Evolutionary conservation across 2,329 filamentous ascomycete species (phyloP).

Genomic region (Fusarium illudens): DNA sequence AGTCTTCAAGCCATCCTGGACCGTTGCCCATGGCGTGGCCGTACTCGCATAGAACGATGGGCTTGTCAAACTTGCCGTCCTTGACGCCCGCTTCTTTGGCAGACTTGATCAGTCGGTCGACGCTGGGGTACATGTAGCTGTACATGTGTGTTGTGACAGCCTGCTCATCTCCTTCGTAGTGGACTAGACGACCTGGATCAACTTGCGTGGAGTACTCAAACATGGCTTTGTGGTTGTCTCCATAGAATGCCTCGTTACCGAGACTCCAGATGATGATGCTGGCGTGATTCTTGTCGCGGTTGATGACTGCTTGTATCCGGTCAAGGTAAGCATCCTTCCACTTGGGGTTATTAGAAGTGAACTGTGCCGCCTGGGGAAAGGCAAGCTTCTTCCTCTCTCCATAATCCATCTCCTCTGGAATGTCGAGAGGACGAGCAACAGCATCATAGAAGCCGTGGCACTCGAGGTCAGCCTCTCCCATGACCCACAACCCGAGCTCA

Average conservation of each 20-base stretch:
- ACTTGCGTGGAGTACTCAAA: conserved; percentile 65
- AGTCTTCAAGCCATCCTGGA: conserved; percentile 74
- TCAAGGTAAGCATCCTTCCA: conserved; percentile 74
- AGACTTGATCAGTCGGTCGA: conserved; percentile 60
- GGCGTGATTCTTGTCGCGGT: conserved; percentile 75
- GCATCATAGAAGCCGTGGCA: conserved; percentile 64
- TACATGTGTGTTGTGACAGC: conserved; percentile 71
- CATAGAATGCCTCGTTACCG: conserved; percentile 78
- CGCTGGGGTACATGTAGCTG: conserved; percentile 71
- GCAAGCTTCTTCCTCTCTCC: conserved; percentile 67
- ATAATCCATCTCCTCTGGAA: conserved; percentile 65
- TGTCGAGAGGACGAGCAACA: conserved; percentile 58
- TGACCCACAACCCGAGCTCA: conserved; percentile 71
- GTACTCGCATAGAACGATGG: conserved; percentile 67
- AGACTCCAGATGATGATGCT: conserved; percentile 78
- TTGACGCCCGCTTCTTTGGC: conserved; percentile 53
- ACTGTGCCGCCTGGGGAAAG: conserved; percentile 63
- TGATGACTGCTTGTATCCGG: conserved; percentile 69
- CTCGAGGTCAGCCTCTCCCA: conserved; percentile 61
- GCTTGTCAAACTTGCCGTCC: conserved; percentile 61
- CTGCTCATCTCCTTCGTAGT: conserved; percentile 72
- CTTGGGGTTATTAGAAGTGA: conserved; percentile 66
- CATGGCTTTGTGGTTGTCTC: conserved; percentile 73
- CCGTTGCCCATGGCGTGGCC: conserved; percentile 78
- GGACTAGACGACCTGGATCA: conserved; percentile 68